These are phyloP conservation scores for Limnomonas spitsbergensis DNA, from an alignment of 139 green algal species.

Conservation along the genomic window DNA sequence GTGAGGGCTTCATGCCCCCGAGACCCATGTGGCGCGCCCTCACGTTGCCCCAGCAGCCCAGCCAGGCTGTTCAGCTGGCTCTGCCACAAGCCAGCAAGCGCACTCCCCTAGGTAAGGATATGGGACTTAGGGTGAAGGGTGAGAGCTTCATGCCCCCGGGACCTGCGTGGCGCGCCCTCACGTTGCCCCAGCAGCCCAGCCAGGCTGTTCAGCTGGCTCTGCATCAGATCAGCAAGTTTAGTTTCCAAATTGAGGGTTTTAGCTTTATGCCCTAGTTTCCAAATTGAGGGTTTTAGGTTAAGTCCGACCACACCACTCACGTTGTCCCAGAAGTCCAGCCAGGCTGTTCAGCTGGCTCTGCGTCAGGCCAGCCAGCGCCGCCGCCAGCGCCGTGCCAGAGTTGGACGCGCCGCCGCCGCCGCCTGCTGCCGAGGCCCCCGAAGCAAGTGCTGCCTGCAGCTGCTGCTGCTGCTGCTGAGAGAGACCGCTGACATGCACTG, in stretches of 20 bases:
- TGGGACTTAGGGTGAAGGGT: no score
- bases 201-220: conserved; percentile 30
- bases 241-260: no score
- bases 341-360: conserved; percentile 36
- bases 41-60: conserved; percentile 15
- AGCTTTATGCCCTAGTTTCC: no score
- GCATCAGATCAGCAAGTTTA: conserved; percentile 19
- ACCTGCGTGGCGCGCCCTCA: background rate
- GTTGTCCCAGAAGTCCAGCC: conserved; percentile 28
- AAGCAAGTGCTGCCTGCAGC: no score
- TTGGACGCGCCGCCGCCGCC: background rate
- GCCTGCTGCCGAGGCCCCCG: no score
- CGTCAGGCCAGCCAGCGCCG: conserved; percentile 25
- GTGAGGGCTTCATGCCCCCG: no score
- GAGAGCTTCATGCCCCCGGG: background rate
- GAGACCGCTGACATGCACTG: no score
- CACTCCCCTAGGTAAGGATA: no score
- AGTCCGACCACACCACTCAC: conserved; percentile 19
- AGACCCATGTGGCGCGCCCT: background rate
- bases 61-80: background rate
- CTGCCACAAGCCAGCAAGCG: background rate
- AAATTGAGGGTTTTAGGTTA: no score
- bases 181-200: conserved; percentile 24
- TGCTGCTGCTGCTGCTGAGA: no score
- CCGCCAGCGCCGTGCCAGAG: conserved; percentile 21